Evolutionary conservation across 352 stramenopile genomes (phyloP).

Genomic region (Globisporangium cederbergense): DNA sequence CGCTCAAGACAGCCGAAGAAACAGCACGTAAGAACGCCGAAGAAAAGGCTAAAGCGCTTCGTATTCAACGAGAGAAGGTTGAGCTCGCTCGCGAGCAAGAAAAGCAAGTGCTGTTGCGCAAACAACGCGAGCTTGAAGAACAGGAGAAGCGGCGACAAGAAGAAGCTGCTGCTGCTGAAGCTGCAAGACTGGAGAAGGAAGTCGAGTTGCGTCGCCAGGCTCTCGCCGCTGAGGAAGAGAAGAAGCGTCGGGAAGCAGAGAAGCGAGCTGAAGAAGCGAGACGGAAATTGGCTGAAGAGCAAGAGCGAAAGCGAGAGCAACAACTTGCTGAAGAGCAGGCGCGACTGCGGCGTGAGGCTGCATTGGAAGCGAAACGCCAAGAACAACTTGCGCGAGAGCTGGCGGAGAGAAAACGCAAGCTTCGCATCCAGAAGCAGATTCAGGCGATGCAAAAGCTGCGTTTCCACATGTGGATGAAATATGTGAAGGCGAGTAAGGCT

Average conservation of each 20-base stretch:
- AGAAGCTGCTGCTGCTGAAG: constrained; percentile 19
- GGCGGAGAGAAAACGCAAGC: constrained; percentile 32
- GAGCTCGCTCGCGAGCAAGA: constrained; percentile 12
- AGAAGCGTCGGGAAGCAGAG: constrained; percentile 24
- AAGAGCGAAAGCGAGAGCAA: constrained; percentile 42
- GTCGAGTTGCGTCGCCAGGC: constrained; percentile 22
- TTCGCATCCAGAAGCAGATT: constrained; percentile 39
- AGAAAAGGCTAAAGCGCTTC: constrained; percentile 27
- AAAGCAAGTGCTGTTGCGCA: constrained; percentile 9
- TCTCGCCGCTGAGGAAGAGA: constrained; percentile 41
- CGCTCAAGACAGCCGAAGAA: constrained; percentile 21
- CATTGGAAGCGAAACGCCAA: constrained; percentile 44
- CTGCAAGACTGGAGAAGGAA: constrained; percentile 12
- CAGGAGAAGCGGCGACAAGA: constrained; percentile 25
- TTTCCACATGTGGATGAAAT: constrained; percentile 65
- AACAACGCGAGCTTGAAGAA: constrained; percentile 16
- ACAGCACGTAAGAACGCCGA: constrained; percentile 23
- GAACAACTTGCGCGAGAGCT: constrained; percentile 44
- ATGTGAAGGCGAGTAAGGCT: constrained; percentile 45
- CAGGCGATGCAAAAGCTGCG: constrained; percentile 51
- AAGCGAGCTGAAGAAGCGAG: constrained; percentile 35
- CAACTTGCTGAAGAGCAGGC: constrained; percentile 37
- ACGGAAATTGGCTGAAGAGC: constrained; percentile 32
- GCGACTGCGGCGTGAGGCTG: constrained; percentile 36
- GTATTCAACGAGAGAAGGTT: constrained; percentile 16